Evolutionary conservation across 129 eudicot species (phyloP).

Genomic region (Arctium lappa): DNA sequence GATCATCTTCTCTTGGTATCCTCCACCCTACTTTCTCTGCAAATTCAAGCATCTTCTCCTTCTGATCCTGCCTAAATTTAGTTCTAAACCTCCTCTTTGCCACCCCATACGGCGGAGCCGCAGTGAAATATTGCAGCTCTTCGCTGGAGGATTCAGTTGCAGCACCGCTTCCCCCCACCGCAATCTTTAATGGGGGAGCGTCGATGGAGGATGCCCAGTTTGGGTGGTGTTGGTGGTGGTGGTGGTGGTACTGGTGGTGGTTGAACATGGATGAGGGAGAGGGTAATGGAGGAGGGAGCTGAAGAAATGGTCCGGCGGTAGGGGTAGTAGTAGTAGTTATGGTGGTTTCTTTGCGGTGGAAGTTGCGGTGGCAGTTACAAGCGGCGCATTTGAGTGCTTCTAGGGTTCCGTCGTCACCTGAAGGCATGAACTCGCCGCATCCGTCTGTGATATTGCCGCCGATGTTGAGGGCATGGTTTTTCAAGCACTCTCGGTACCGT

Average conservation of each 20-base stretch:
- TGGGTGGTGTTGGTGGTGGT: conserved; percentile 17
- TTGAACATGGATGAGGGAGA: conserved; percentile 42
- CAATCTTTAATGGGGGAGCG: conserved; percentile 54
- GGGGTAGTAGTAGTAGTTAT: conserved; percentile 30
- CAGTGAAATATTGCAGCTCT: conserved; percentile 46
- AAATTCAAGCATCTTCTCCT: conserved; percentile 81
- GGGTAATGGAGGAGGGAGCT: conserved; percentile 50
- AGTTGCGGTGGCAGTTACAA: conserved; percentile 92
- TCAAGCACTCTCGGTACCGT: conserved; percentile 76
- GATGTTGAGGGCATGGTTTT: conserved; percentile 87
- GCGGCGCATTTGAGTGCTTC: conserved; percentile 97
- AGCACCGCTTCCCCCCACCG: conserved; percentile 35
- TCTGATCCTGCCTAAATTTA: conserved; percentile 74
- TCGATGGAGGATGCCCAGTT: conserved; percentile 47
- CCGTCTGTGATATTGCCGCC: conserved; percentile 92
- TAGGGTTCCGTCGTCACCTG: conserved; percentile 79
- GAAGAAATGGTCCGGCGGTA: conserved; percentile 43
- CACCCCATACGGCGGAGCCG: conserved; percentile 37
- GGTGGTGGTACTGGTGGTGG: conserved; percentile 29
- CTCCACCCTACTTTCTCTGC: conserved; percentile 91
- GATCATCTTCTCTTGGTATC: conserved; percentile 84
- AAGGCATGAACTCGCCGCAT: conserved; percentile 96
- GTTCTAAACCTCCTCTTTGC: conserved; percentile 65
- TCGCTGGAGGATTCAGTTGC: conserved; percentile 77
- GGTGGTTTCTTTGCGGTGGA: conserved; percentile 68